A percentile compares a stretch with the other conserved stretches of the same genome.
These are phyloP conservation scores for Vaccinium corymbosum DNA, from an alignment of 148 eudicot species.

Conservation along the genomic window DNA sequence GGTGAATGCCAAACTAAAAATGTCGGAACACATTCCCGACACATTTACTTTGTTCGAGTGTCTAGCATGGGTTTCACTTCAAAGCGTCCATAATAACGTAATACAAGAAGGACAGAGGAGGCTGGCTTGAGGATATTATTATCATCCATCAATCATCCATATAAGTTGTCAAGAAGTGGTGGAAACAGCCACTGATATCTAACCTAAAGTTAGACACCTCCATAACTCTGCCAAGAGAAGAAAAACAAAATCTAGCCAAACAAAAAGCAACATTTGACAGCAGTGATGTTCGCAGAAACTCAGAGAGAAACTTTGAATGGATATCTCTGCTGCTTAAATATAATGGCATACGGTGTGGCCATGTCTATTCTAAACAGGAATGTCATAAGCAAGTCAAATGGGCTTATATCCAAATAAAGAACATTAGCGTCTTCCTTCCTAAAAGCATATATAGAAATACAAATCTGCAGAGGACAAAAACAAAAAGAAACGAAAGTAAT, in stretches of 20 bases:
- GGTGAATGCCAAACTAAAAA: neutral
- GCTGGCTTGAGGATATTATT: neutral
- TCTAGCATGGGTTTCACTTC: neutral
- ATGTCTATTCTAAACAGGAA: neutral
- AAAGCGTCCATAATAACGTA: neutral
- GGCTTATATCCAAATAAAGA: neutral
- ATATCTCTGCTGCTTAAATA: neutral
- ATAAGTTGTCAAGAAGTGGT: neutral
- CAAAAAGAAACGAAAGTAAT: neutral
- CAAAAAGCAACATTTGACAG: neutral
- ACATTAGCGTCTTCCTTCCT: neutral
- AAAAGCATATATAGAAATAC: neutral
- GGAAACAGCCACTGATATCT: neutral
- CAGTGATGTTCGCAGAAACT: neutral
- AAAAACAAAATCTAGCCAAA: slow-evolving; percentile 1
- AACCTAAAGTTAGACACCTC: neutral
- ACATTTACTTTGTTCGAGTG: neutral
- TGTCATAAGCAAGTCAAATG: neutral
- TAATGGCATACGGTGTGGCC: no score
- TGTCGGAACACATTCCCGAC: neutral
- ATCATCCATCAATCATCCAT: neutral
- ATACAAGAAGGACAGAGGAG: slow-evolving; percentile 8
- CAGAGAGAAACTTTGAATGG: neutral
- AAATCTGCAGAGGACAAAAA: neutral
- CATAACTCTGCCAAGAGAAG: neutral